Conservation (phyloP, 768 basidiomycete genomes). For the Leucosporidium creatinivorum region DNA sequence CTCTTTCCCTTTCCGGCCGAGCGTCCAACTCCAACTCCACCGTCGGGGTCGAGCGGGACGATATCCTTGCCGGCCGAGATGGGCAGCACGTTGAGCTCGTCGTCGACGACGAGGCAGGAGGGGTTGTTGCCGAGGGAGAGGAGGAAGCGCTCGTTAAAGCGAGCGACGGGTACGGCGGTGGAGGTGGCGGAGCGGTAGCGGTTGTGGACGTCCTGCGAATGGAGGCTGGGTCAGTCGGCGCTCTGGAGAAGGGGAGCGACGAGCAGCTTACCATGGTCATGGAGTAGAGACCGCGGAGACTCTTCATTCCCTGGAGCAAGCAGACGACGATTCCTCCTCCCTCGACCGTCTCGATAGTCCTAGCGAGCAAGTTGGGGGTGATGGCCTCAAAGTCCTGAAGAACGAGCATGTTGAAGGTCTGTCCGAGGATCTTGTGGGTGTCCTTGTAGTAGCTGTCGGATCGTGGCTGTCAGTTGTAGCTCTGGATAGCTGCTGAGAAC, state of each 20-base stretch:
- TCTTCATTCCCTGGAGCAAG: conserved; percentile 89
- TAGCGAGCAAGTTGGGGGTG: conserved; percentile 90
- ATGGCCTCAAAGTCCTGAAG: conserved; percentile 97
- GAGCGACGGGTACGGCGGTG: conserved; percentile 61
- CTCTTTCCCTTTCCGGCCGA: conserved; percentile 42
- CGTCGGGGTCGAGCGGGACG: conserved; percentile 48
- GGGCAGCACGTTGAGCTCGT: conserved; percentile 94
- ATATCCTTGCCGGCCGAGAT: conserved; percentile 94
- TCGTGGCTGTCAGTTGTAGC: neutral
- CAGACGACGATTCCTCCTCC: conserved; percentile 77
- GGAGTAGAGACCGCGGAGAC: conserved; percentile 79
- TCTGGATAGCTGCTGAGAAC: neutral
- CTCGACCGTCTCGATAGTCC: conserved; percentile 97
- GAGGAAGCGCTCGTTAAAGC: conserved; percentile 99
- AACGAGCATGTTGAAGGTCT: conserved; percentile 95
- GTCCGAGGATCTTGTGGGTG: conserved; percentile 89
- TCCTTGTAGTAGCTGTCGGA: conserved; percentile 81
- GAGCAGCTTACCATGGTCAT: conserved; percentile 60
- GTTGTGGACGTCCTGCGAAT: conserved; percentile 80
- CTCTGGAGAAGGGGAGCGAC: too few relatives aligned
- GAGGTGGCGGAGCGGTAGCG: conserved; percentile 67
- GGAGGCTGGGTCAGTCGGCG: neutral
- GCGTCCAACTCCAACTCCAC: conserved; percentile 26
- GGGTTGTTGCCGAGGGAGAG: conserved; percentile 87
- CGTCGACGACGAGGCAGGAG: conserved; percentile 89